Evolutionary conservation across 2,329 filamentous ascomycete species (phyloP), one percentile per base, ranked within the genome.

Genomic region (Clonostachys sp.): DNA sequence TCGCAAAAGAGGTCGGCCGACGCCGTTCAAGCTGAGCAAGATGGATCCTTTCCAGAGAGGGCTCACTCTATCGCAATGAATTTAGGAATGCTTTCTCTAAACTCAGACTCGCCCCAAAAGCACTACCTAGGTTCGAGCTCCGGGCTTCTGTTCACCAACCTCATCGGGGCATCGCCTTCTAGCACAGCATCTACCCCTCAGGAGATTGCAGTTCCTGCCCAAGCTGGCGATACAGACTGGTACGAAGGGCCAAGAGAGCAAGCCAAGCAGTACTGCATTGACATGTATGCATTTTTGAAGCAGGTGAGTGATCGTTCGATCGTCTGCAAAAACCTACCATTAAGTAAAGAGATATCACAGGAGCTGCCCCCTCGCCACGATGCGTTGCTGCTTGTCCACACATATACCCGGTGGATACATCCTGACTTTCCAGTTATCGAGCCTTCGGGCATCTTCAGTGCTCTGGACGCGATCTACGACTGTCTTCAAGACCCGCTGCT

Each of bases 101-200:
- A 67, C 42, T 64, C 65, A 0, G 65, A 70, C 45, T 62, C 62
- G 1, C 54, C 57, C n/a, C 65, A 67, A 34, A 58, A 57, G 38
- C 64, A 67, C 41, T 68, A 68, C 45, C 56, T 67, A 5, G 65
- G 65, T 5, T 66, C 66, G 1, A 67, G 63, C 2, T 67, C 65
- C 3, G 66, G 65, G 0, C 54, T 63, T 1, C 51, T 69, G 1
- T 67, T 68, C 47, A 60, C 63, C 0, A 61, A 52, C 14, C 50
- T 59, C 4, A 53, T 59, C n/a, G 55, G 57, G 6, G 54, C 47
- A 6, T 51, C 50, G 6, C 55, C 52, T 12, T 44, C 53, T 7
- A 54, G 35, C 12, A 43, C 46, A 42, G 45, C 17, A 38, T 46
- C 46, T 20, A 44, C 44, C 12, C 36, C 36, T 18, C 36, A 39